A percentile compares a stretch with the other conserved stretches of the same genome.
phyloP scores from a whole-genome alignment of 2,329 filamentous ascomycete genomes.

The Colletotrichum limetticola region DNA sequence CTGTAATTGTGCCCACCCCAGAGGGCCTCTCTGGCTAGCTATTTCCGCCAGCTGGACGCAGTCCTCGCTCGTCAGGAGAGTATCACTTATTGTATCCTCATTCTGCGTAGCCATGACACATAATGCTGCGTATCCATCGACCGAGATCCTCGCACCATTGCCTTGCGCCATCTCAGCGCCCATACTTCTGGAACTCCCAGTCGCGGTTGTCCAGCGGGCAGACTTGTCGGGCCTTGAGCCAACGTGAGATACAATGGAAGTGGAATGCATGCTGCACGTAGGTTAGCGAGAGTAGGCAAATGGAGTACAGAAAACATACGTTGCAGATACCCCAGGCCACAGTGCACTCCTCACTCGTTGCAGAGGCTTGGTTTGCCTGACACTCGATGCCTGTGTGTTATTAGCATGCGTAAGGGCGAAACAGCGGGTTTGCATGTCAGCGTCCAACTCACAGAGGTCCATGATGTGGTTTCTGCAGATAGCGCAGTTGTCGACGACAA shows the following conservation, averaged over 20 bases:
- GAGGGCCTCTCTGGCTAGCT: neutral
- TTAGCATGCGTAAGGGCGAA: neutral
- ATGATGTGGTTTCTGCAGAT: conserved; percentile 99
- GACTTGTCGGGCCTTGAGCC: conserved; percentile 99
- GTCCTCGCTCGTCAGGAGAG: neutral
- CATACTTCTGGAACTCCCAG: conserved; percentile 99
- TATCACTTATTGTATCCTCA: neutral
- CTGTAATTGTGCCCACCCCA: conserved; percentile 5
- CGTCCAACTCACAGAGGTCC: conserved; percentile 81
- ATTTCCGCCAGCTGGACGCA: neutral
- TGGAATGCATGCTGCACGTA: conserved; percentile 89
- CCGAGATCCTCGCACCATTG: neutral
- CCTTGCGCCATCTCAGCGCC: conserved; percentile 64
- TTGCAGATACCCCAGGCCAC: conserved; percentile 99
- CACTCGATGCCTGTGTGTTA: conserved; percentile 84
- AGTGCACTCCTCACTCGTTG: conserved; percentile 97
- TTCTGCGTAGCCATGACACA: neutral
- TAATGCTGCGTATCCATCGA: neutral
- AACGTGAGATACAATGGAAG: conserved; percentile 99
- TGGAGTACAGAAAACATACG: conserved; percentile 64
- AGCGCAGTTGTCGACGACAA: conserved; percentile 98
- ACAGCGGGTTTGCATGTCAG: neutral
- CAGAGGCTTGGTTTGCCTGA: conserved; percentile 97
- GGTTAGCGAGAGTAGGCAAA: conserved; percentile 8
- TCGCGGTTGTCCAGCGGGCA: conserved; percentile 97